Evolutionary conservation across 2,329 filamentous ascomycete species (phyloP).

Genomic region (Aureobasidium namibiae): DNA sequence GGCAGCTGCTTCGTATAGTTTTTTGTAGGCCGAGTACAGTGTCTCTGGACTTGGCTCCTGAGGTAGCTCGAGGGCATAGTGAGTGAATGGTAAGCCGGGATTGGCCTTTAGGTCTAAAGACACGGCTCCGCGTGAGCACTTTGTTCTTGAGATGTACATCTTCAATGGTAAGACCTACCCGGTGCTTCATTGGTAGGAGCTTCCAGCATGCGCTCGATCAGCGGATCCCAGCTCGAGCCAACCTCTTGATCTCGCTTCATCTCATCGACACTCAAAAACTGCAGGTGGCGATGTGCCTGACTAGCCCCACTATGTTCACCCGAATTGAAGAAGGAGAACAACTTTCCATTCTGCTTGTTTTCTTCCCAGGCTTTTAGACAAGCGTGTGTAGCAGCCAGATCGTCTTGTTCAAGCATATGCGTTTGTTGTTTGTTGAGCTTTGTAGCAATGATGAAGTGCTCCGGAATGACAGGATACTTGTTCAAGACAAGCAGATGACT

Average conservation of each 20-base stretch:
- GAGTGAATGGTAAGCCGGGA: constrained; percentile 38
- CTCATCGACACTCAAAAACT: constrained; percentile 57
- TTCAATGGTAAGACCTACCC: not conserved
- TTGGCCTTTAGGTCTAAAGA: not conserved
- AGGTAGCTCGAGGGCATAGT: constrained; percentile 38
- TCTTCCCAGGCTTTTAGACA: constrained; percentile 52
- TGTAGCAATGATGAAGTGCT: constrained; percentile 66
- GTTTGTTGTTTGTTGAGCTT: constrained; percentile 57
- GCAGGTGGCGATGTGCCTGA: constrained; percentile 63
- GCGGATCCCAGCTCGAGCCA: constrained; percentile 34
- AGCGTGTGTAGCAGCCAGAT: constrained; percentile 53
- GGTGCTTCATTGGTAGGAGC: not conserved
- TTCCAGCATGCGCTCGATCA: constrained; percentile 38
- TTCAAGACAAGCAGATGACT: constrained; percentile 61
- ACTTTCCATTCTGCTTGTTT: constrained; percentile 16
- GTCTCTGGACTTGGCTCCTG: constrained; percentile 32
- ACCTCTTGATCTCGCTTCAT: constrained; percentile 43
- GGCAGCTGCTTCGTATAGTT: constrained; percentile 27
- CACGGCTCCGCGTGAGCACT: not conserved
- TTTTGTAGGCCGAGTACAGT: constrained; percentile 25
- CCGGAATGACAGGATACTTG: constrained; percentile 63
- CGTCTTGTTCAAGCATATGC: constrained; percentile 50
- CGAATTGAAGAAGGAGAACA: constrained; percentile 65
- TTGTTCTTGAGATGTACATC: not conserved
- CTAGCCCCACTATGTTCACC: constrained; percentile 61